These are phyloP conservation scores for Botrytis porri DNA, from an alignment of 2,329 filamentous ascomycete genomes.

Conservation along the genomic window DNA sequence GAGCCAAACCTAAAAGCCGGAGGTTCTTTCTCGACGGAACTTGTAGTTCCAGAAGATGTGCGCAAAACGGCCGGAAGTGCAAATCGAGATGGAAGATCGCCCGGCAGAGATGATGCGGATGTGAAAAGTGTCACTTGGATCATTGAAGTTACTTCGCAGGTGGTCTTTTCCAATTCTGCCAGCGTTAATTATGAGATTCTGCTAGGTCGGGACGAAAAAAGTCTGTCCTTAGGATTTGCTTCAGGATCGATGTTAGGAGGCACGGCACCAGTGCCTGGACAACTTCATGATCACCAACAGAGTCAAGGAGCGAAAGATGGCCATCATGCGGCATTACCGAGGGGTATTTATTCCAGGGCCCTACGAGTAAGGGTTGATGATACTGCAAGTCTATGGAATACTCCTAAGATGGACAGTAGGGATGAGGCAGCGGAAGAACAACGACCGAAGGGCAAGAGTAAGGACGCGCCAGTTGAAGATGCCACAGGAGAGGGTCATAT, in stretches of 20 bases:
- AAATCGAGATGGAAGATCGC: constrained; percentile 43
- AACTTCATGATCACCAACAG: constrained; percentile 73
- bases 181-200: constrained; percentile 85
- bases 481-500: constrained; percentile 28
- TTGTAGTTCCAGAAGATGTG: constrained; percentile 77
- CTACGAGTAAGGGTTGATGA: constrained; percentile 79
- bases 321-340: constrained; percentile 60
- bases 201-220: constrained; percentile 81
- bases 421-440: constrained; percentile 37
- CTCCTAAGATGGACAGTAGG: constrained; percentile 73
- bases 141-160: constrained; percentile 86
- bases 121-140: constrained; percentile 73
- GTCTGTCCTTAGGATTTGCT: constrained; percentile 61
- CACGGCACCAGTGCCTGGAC: constrained; percentile 54
- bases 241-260: constrained; percentile 41
- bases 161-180: constrained; percentile 88
- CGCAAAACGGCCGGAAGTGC: constrained; percentile 57
- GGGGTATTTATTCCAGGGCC: constrained; percentile 81
- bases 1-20: constrained; percentile 97
- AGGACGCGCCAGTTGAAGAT: constrained; percentile 31
- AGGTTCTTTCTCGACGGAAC: constrained; percentile 75
- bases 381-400: constrained; percentile 88
- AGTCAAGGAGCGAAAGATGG: constrained; percentile 55
- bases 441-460: constrained; percentile 29
- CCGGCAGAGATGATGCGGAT: constrained; percentile 43